Percentiles rank a stretch among this genome's conserved stretches.
Conservation (phyloP, 805 yeast species). For the Ogataea dorogensis region DNA sequence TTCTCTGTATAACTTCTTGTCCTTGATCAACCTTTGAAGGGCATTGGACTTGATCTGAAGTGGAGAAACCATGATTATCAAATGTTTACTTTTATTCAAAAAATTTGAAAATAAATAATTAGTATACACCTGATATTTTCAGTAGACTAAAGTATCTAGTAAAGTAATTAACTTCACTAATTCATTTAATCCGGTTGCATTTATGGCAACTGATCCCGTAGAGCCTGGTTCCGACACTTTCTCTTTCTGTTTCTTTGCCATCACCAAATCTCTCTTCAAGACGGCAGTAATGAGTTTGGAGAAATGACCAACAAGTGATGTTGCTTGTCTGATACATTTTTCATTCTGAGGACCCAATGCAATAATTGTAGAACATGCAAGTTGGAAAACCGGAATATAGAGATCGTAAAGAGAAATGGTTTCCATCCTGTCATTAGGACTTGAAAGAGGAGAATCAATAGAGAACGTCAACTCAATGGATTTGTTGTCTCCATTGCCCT, state of each 20-base stretch:
- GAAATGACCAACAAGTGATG: slow-evolving; percentile 49
- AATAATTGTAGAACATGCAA: slow-evolving; percentile 62
- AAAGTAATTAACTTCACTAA: slow-evolving; percentile 31
- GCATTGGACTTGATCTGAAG: slow-evolving; percentile 73
- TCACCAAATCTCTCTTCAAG: slow-evolving; percentile 32
- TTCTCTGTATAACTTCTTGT: slow-evolving; percentile 56
- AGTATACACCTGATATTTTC: neutral
- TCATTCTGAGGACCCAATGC: slow-evolving; percentile 77
- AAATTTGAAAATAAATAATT: neutral
- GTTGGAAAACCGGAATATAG: slow-evolving; percentile 70
- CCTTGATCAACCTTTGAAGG: slow-evolving; percentile 66
- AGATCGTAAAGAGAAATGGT: slow-evolving; percentile 61
- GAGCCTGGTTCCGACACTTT: neutral
- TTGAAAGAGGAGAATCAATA: slow-evolving; percentile 50
- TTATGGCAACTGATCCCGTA: neutral
- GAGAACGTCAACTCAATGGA: slow-evolving; percentile 46
- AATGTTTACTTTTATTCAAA: neutral
- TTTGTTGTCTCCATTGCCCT: slow-evolving; percentile 17
- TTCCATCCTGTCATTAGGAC: slow-evolving; percentile 22
- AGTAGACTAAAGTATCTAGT: slow-evolving; percentile 26
- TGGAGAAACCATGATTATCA: slow-evolving; percentile 52
- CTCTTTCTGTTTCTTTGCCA: slow-evolving; percentile 12
- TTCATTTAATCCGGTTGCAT: slow-evolving; percentile 21
- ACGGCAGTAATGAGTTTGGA: slow-evolving; percentile 56
- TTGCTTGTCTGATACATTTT: slow-evolving; percentile 53